phyloP scores from a whole-genome alignment of 306 rosid genomes.

The Biancaea sappan region DNA sequence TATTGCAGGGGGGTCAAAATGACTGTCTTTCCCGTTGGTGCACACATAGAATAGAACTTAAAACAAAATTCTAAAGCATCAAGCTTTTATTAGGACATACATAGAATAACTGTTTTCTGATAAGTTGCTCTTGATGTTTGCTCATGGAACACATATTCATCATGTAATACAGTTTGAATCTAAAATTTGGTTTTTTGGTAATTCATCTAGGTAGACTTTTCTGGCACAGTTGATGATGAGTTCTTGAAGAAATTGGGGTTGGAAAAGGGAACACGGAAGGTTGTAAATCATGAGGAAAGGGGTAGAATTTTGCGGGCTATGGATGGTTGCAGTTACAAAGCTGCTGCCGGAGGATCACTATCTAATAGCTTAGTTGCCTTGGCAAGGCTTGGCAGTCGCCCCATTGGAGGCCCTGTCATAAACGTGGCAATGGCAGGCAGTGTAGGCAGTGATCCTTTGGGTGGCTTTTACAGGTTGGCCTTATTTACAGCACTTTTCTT shows the following conservation, averaged over 20 bases:
- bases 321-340: slow-evolving; percentile 98
- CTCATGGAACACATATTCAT: background rate
- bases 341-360: slow-evolving; percentile 98
- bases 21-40: background rate
- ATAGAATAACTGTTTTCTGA: slow-evolving; percentile 5
- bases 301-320: slow-evolving; percentile 90
- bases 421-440: slow-evolving; percentile 94
- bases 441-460: slow-evolving; percentile 91
- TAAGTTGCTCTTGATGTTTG: background rate
- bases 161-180: slow-evolving; percentile 16
- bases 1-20: background rate
- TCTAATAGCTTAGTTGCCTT: slow-evolving; percentile 92
- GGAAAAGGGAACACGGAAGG: slow-evolving; percentile 88
- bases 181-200: slow-evolving; percentile 4
- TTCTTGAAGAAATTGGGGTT: slow-evolving; percentile 75
- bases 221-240: slow-evolving; percentile 79
- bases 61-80: background rate
- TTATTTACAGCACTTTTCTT: slow-evolving; percentile 13
- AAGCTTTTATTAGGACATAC: background rate
- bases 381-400: slow-evolving; percentile 76
- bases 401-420: slow-evolving; percentile 57
- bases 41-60: background rate
- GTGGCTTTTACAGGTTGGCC: slow-evolving; percentile 87
- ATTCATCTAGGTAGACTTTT: slow-evolving; percentile 77
- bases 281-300: slow-evolving; percentile 91